A percentile compares a stretch with the other conserved stretches of the same genome.
Evolutionary conservation across 1,139 yeast species (phyloP).

Genomic region (Pichia sp.): DNA sequence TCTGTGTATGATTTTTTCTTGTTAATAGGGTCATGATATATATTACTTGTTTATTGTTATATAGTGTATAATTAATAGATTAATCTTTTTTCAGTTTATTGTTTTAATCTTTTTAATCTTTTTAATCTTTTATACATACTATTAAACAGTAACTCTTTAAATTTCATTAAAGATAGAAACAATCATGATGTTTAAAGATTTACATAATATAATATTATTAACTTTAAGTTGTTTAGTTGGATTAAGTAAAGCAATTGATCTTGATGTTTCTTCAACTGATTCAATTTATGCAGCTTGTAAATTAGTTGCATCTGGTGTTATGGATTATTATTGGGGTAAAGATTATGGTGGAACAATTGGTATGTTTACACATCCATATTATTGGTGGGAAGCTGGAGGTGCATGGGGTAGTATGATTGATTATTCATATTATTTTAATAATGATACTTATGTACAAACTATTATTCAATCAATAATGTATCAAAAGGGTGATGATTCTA

Average conservation of each 20-base stretch:
- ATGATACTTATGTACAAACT: conserved; percentile 56
- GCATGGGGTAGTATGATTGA: conserved; percentile 88
- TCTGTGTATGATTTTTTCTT: neutral
- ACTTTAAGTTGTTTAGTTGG: neutral
- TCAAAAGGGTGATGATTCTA: conserved; percentile 70
- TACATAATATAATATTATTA: neutral
- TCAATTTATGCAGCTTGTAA: conserved; percentile 48
- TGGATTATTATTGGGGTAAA: conserved; percentile 78
- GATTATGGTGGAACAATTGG: conserved; percentile 73
- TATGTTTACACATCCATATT: conserved; percentile 78
- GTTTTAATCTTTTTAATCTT: no score
- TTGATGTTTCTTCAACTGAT: conserved; percentile 33
- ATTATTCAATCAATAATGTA: conserved; percentile 59
- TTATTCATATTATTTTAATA: conserved; percentile 64
- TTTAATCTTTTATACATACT: no score
- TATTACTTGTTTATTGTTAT: no score
- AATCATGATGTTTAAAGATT: no score
- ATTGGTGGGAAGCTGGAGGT: conserved; percentile 99
- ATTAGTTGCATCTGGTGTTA: conserved; percentile 60
- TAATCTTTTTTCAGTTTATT: no score
- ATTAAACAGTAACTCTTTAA: no score
- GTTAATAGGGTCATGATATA: no score
- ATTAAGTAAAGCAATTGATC: conserved; percentile 14
- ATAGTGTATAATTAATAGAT: no score
- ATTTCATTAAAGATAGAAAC: no score